Evolutionary conservation across 306 rosid genomes (phyloP).

Genomic region (Pyrus bretschneideri): DNA sequence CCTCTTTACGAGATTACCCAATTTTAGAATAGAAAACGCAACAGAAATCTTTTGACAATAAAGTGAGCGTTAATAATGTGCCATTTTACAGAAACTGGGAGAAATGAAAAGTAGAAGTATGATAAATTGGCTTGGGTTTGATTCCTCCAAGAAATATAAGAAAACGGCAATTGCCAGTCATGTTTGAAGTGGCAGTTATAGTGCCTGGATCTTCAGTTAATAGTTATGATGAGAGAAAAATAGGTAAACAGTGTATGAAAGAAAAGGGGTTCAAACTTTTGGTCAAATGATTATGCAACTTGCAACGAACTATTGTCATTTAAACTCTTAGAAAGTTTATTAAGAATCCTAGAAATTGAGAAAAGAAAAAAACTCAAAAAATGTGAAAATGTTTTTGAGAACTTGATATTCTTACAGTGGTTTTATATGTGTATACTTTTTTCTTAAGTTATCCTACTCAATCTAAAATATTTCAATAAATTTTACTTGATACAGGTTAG

Average conservation of each 20-base stretch:
- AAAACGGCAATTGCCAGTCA: background rate
- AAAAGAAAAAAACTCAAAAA: background rate
- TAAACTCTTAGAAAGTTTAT: background rate
- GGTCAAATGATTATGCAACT: background rate
- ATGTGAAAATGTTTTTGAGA: background rate
- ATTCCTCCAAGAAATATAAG: background rate
- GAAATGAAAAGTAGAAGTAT: background rate
- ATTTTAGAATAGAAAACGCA: background rate
- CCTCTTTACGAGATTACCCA: background rate
- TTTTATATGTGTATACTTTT: background rate
- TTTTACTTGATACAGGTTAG: slow-evolving; percentile 65
- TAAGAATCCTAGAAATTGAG: background rate
- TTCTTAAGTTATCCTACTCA: background rate
- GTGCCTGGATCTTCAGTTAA: background rate
- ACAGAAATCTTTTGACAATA: background rate
- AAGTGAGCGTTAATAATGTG: background rate
- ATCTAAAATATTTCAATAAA: background rate
- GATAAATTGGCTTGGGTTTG: background rate
- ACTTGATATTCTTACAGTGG: background rate
- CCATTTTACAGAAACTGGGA: background rate
- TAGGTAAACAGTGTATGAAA: no score
- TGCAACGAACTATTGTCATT: background rate
- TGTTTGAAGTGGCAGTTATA: no score
- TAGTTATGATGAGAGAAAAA: background rate
- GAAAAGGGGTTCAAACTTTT: no score